Percentiles rank a stretch among this genome's conserved stretches.
Conservation (phyloP, 345 rosid genomes). For the Murraya paniculata region DNA sequence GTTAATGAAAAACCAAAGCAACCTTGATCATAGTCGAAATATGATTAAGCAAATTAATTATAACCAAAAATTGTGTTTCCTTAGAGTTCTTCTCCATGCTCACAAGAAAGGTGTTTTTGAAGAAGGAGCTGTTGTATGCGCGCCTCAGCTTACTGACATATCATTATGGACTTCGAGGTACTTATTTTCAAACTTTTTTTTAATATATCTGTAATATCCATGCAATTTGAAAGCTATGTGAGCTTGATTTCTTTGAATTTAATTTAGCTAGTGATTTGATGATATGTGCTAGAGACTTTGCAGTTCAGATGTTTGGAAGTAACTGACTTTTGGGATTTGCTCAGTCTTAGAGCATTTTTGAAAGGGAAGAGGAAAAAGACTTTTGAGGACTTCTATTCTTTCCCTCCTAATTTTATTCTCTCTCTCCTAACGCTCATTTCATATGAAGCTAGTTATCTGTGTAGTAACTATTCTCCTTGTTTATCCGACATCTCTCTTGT, state of each 20-base stretch:
- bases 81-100: conserved; percentile 77
- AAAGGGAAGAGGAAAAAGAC: neutral
- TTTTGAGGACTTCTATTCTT: too few species aligned
- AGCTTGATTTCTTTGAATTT: neutral
- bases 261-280: neutral
- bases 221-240: neutral
- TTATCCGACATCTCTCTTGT: neutral
- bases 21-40: conserved; percentile 23
- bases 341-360: neutral
- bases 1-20: conserved; percentile 34
- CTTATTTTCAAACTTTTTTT: neutral
- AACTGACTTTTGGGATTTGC: neutral
- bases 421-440: neutral
- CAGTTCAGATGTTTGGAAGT: neutral
- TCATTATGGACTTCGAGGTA: conserved; percentile 61
- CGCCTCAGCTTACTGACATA: conserved; percentile 54
- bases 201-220: neutral
- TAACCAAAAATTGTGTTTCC: conserved; percentile 49
- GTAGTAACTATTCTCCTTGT: too few species aligned
- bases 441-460: neutral
- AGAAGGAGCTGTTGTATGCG: conserved; percentile 81
- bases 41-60: conserved; percentile 25
- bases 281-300: neutral
- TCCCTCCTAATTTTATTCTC: neutral
- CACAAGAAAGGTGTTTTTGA: conserved; percentile 71